phyloP scores from a whole-genome alignment of 2,329 filamentous ascomycete species.

The Cladosporium sp. region DNA sequence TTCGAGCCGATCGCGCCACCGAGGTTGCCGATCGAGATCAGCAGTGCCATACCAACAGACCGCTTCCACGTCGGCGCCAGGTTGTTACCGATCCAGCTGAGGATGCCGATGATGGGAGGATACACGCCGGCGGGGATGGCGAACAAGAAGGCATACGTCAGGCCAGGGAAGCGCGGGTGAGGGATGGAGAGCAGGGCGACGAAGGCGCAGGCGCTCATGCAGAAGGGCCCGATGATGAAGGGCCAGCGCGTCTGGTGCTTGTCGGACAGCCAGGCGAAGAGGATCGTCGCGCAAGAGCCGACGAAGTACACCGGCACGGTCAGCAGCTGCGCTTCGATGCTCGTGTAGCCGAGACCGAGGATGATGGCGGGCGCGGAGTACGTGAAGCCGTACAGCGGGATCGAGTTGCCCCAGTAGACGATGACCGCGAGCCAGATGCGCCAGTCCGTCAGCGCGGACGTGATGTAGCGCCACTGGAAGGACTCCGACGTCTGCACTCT shows the following conservation, averaged over 20 bases:
- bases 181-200: conserved; percentile 18
- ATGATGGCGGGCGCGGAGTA: conserved; percentile 54
- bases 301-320: conserved; percentile 40
- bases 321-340: conserved; percentile 37
- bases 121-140: conserved; percentile 39
- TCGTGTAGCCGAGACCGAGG: conserved; percentile 38
- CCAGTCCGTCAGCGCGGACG: conserved; percentile 35
- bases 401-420: conserved; percentile 25
- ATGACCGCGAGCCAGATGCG: conserved; percentile 37
- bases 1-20: conserved; percentile 47
- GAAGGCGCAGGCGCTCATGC: conserved; percentile 16
- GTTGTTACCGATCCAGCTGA: conserved; percentile 54
- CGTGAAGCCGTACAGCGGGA: conserved; percentile 43
- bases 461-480: conserved; percentile 32
- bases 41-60: conserved; percentile 49
- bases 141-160: conserved; percentile 16
- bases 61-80: conserved; percentile 65
- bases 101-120: conserved; percentile 21
- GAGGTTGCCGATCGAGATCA: conserved; percentile 47
- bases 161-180: conserved; percentile 24
- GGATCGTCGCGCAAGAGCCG: conserved; percentile 14
- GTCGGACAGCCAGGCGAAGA: conserved; percentile 18
- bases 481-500: conserved; percentile 34
- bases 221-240: conserved; percentile 16
- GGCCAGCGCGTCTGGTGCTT: conserved; percentile 12